Base-by-base conservation (phyloP, 306 rosid genomes). In the Vigna trinervia region DNA sequence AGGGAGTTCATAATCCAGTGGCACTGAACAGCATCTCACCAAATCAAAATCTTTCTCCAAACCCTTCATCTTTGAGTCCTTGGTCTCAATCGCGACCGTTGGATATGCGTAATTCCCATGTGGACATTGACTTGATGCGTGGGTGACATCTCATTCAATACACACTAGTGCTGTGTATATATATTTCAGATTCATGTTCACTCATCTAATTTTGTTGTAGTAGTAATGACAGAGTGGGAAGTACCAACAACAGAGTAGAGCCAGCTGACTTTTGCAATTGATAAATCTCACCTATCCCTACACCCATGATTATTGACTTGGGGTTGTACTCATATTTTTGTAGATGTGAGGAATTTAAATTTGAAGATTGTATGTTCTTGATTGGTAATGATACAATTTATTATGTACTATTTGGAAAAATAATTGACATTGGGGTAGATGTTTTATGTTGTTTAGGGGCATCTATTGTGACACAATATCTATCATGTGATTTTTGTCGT, bases 51-150 rank as follows among this genome's bases (percentile, higher is more conserved):
- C 86, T 89, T 36, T 65, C 86, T 62, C 89, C 87, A 38, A 62
- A 85, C 13, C 79, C 85, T 8, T 74, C 94, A 20, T 63, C 97
- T 5, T 36, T 86, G 6, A 89, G 85, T 4, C 75, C 84, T 4
- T 93, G 98, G 98, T 88, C 91, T 1, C 38, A 87, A 4, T 83
- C 93, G 0, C 89, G 86, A 63, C 76, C 87, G 0, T 36, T 87
- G 87, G 94, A 93, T 34, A 93, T 90, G 87, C 91, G 88, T 22
- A 90, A 85, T 38, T 80, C 89, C 66, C 96, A 91, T 60, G 86
- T 83, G 2, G 98, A 91, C 93, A 93, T 93, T 17, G 96, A 93
- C 78, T 83, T 93, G 84, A 91, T 91, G 98, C 96, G 98, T 19
- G 96, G 96, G 47, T 90, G 84, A 88, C 71, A n/a, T 3, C 22